Evolutionary conservation across 805 yeast genomes (phyloP), one percentile per base, ranked within the genome.

Genomic region (Debaryomyces maramus): DNA sequence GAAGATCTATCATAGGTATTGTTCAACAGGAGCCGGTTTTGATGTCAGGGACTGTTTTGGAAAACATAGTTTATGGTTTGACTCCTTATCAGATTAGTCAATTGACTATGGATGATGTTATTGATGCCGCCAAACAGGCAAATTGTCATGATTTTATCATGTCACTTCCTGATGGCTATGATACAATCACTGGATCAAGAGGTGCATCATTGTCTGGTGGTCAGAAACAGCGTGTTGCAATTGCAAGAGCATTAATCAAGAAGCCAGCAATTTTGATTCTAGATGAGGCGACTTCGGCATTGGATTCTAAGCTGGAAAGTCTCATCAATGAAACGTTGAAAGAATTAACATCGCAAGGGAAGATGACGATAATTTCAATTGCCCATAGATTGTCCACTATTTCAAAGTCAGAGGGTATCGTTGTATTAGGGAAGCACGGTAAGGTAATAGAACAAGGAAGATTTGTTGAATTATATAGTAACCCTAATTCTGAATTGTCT

Each of bases 211-310:
- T 84, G 16, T 80, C 86, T 4, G 90, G 89, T 27, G 90, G 90
- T 9, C 90, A 84, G 58, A 82, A 83, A 56, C 90, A 84, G 63
- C 73, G 88, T 50, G 68, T 84, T 30, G 89, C 89, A 6, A 81
- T 84, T 60, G 90, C 90, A 0, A 66, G 90, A 46, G 87, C 88
- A 1, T 64, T 84, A 44, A 77, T 83, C 41, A 80, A 85, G 44
- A 72, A 77, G 42, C 90, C 90, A 6, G 67, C 75, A 33, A 70
- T 84, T 15, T 62, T 83, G 48, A 72, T 83, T 4, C 64, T 83
- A 40, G 90, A 83, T 51, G 90, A 83, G 52, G 85, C 85, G 5
- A 80, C 85, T 0, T 78, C 83, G 3, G 85, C 85, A 1, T 61
- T 80, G 26, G 85, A 80, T 52, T 65, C 72, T 16, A 66, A 62